A percentile compares a stretch with the other conserved stretches of the same genome.
Conservation (phyloP, 73 alveolate species). For the Blepharisma stoltei region DNA sequence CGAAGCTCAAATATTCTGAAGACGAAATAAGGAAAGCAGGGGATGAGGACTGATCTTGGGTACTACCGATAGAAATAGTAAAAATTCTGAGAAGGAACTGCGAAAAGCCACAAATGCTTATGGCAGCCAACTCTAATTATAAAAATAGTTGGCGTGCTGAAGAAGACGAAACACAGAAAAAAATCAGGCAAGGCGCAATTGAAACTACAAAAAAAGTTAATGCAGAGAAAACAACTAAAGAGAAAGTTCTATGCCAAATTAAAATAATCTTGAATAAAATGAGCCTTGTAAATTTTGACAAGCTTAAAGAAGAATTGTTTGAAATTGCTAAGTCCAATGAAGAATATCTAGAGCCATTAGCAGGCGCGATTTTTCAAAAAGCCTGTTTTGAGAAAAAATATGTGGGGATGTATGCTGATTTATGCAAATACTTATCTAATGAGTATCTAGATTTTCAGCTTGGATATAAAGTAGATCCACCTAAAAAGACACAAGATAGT, state of each 20-base stretch:
- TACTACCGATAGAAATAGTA: no score
- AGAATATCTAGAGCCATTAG: not conserved
- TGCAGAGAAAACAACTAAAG: constrained; percentile 2
- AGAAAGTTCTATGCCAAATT: not conserved
- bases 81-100: no score
- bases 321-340: constrained; percentile 24
- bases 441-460: not conserved
- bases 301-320: not conserved
- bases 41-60: no score
- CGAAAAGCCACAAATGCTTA: no score
- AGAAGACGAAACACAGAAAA: no score
- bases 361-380: constrained; percentile 21
- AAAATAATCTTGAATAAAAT: constrained; percentile 28
- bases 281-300: constrained; percentile 28
- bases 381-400: constrained; percentile 42
- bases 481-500: not conserved
- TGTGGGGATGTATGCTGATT: constrained; percentile 12
- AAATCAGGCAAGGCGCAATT: no score
- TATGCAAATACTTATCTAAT: constrained; percentile 14
- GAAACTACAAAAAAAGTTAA: not conserved
- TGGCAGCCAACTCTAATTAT: no score
- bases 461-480: not conserved
- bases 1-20: no score
- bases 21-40: no score
- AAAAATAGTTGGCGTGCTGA: no score